These are phyloP conservation scores for Gracilaria gracilis DNA, from an alignment of 23 red algal genomes.

Conservation along the genomic window DNA sequence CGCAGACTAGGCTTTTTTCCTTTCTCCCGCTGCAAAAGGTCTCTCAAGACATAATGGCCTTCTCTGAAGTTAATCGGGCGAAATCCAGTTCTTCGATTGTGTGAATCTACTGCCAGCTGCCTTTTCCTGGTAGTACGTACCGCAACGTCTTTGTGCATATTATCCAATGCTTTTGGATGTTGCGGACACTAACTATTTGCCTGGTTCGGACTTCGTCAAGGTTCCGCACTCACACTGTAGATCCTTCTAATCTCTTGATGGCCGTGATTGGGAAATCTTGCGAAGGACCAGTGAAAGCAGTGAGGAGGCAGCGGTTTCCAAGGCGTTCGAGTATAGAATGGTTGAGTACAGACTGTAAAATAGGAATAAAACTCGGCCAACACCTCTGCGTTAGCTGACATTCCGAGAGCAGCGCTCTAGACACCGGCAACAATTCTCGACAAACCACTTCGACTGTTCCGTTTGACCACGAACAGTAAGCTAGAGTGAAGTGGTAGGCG, in stretches of 20 bases:
- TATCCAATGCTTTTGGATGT: background rate
- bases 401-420: no score
- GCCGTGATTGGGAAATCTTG: background rate
- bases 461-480: no score
- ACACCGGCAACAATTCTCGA: no score
- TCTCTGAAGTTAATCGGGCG: background rate
- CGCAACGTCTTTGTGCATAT: background rate
- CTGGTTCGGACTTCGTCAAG: background rate
- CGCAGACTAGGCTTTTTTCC: background rate
- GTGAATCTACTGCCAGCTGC: background rate
- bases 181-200: no score
- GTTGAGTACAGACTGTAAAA: background rate
- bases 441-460: no score
- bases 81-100: background rate
- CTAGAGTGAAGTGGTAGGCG: no score
- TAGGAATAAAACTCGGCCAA: background rate
- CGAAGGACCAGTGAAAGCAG: background rate
- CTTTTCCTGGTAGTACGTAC: background rate
- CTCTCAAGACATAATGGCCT: background rate
- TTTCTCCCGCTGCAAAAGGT: background rate
- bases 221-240: background rate
- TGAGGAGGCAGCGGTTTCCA: background rate
- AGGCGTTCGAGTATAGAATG: background rate
- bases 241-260: background rate
- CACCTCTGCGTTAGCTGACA: no score